Percentiles rank a stretch among this genome's conserved stretches.
Evolutionary conservation across 2,329 filamentous ascomycete species (phyloP).

Genomic region (Clonostachys chloroleuca): DNA sequence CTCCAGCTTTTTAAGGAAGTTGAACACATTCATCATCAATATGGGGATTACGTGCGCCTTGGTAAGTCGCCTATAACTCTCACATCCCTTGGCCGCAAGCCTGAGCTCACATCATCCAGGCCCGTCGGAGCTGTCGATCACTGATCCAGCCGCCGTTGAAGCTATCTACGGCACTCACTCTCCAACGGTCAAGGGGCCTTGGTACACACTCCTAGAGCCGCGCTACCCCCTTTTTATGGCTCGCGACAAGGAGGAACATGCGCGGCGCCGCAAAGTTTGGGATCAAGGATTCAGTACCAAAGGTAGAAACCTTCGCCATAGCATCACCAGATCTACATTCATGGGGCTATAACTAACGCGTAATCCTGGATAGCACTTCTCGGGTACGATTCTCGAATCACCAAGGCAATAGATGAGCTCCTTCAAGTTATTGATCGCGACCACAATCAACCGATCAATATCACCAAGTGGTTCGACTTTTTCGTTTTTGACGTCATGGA

Average conservation of each 20-base stretch:
- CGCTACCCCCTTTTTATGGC: constrained; percentile 17
- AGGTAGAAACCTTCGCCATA: neutral
- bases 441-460: constrained; percentile 14
- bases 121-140: constrained; percentile 22
- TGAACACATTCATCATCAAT: constrained; percentile 14
- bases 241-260: constrained; percentile 19
- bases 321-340: no score
- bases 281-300: constrained; percentile 5
- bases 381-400: neutral
- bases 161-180: constrained; percentile 17
- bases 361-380: neutral
- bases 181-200: constrained; percentile 21
- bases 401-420: constrained; percentile 6
- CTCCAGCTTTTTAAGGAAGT: constrained; percentile 15
- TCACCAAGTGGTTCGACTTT: constrained; percentile 23
- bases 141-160: constrained; percentile 15
- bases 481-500: constrained; percentile 32
- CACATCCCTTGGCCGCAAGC: neutral
- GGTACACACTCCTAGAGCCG: constrained; percentile 23
- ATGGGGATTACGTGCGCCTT: constrained; percentile 20
- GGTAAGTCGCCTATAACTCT: constrained; percentile 6
- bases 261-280: constrained; percentile 22
- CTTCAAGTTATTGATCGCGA: constrained; percentile 11
- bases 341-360: no score
- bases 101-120: constrained; percentile 8